Evolutionary conservation across 768 basidiomycete species (phyloP).

Genomic region (Termitomyces sp.): DNA sequence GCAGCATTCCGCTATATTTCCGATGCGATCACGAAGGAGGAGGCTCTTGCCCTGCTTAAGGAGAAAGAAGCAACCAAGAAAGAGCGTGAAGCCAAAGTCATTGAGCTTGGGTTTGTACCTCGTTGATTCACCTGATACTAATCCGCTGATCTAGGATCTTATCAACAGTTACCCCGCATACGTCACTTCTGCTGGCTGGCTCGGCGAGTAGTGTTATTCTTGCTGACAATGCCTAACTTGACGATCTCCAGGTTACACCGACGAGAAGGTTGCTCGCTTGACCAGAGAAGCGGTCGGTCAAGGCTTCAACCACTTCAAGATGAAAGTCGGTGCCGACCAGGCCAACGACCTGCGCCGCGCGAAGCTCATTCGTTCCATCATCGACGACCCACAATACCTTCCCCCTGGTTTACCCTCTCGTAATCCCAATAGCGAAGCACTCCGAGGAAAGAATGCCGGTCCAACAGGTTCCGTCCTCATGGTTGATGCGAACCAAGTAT

Average conservation of each 20-base stretch:
- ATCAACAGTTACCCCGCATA: conserved; percentile 85
- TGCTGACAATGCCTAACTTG: background rate
- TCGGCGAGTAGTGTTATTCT: conserved; percentile 45
- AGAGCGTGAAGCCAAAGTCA: conserved; percentile 75
- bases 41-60: conserved; percentile 82
- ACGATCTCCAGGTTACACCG: conserved; percentile 67
- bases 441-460: conserved; percentile 90
- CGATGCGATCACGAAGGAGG: conserved; percentile 89
- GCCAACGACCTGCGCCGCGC: conserved; percentile 86
- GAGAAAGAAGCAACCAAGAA: conserved; percentile 74
- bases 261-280: conserved; percentile 86
- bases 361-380: conserved; percentile 87
- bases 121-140: background rate
- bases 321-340: conserved; percentile 91
- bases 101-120: conserved; percentile 54
- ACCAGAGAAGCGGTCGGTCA: conserved; percentile 81
- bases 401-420: conserved; percentile 56
- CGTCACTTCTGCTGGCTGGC: conserved; percentile 92
- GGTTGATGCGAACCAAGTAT: conserved; percentile 97
- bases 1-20: conserved; percentile 89
- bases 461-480: conserved; percentile 93
- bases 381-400: conserved; percentile 87
- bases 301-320: conserved; percentile 99
- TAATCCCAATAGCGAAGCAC: conserved; percentile 57
- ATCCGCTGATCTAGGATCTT: background rate